Evolutionary conservation across 2,329 filamentous ascomycete genomes (phyloP).

Genomic region (Ascochyta pisi): DNA sequence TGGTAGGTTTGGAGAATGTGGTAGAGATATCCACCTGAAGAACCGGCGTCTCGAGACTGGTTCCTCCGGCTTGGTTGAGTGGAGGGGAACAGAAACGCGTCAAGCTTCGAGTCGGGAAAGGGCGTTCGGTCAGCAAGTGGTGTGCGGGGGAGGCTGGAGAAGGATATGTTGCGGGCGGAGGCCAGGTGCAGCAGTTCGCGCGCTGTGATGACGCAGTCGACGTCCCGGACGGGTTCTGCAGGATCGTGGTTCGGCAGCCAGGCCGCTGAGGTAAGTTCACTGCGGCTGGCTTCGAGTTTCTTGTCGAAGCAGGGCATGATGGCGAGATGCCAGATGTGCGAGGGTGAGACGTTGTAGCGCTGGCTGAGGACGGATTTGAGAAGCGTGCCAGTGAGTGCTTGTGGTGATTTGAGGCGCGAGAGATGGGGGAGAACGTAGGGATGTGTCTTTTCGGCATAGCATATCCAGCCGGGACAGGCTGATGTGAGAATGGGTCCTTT

Average conservation of each 20-base stretch:
- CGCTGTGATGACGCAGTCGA: slow-evolving; percentile 97
- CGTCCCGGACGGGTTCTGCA: slow-evolving; percentile 70
- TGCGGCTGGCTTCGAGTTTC: slow-evolving; percentile 93
- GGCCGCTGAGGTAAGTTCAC: slow-evolving; percentile 82
- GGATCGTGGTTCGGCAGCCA: slow-evolving; percentile 61
- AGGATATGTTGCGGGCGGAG: slow-evolving; percentile 77
- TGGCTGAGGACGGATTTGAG: slow-evolving; percentile 85
- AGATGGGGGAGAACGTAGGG: slow-evolving; percentile 91
- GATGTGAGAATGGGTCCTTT: slow-evolving; percentile 78
- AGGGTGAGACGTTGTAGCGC: slow-evolving; percentile 73
- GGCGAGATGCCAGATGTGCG: slow-evolving; percentile 90
- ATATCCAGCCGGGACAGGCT: slow-evolving; percentile 97
- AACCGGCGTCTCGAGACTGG: slow-evolving; percentile 67
- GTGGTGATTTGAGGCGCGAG: slow-evolving; percentile 89
- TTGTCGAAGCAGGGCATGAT: slow-evolving; percentile 99
- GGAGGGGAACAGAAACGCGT: slow-evolving; percentile 75
- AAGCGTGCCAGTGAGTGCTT: slow-evolving; percentile 88
- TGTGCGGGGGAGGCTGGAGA: slow-evolving; percentile 72
- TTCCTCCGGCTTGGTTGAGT: slow-evolving; percentile 45
- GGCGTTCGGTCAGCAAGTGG: slow-evolving; percentile 59
- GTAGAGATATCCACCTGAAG: slow-evolving; percentile 87
- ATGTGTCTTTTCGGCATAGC: slow-evolving; percentile 98
- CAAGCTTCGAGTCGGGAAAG: slow-evolving; percentile 77
- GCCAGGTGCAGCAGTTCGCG: slow-evolving; percentile 92
- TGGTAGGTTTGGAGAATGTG: slow-evolving; percentile 82